Evolutionary conservation across 106 monocot genomes (phyloP).

Genomic region (Acanthochlamys bracteata): DNA sequence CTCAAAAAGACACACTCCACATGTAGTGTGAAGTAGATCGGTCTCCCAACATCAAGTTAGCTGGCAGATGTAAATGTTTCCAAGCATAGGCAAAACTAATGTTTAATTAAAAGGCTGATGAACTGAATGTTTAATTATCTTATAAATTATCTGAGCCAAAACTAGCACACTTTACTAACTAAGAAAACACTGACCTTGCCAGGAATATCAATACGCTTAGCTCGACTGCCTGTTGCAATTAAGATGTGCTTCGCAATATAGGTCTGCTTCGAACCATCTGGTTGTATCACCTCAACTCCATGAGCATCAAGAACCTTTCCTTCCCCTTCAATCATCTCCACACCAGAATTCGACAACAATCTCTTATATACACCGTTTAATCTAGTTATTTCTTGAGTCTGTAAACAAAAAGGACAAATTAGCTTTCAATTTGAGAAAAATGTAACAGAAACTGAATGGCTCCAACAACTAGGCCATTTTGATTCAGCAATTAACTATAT

Average conservation of each 20-base stretch:
- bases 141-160: neutral
- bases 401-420: slow-evolving; percentile 6
- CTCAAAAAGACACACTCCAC: no score
- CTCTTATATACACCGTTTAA: slow-evolving; percentile 93
- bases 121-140: no score
- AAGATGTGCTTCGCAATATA: slow-evolving; percentile 89
- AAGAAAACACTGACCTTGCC: slow-evolving; percentile 57
- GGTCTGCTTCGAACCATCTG: slow-evolving; percentile 64
- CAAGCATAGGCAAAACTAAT: no score
- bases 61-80: no score
- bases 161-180: neutral
- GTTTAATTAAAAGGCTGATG: no score
- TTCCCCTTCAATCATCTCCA: slow-evolving; percentile 89
- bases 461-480: no score
- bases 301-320: slow-evolving; percentile 73
- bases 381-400: slow-evolving; percentile 89
- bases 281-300: slow-evolving; percentile 54
- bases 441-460: no score
- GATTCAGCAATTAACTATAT: no score
- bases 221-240: slow-evolving; percentile 94
- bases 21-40: no score
- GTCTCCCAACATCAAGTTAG: no score
- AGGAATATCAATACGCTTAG: slow-evolving; percentile 65
- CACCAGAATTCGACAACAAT: slow-evolving; percentile 71
- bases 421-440: neutral